Evolutionary conservation across 1,284 basidiomycete species (phyloP).

Genomic region (Porodaedalea pini): DNA sequence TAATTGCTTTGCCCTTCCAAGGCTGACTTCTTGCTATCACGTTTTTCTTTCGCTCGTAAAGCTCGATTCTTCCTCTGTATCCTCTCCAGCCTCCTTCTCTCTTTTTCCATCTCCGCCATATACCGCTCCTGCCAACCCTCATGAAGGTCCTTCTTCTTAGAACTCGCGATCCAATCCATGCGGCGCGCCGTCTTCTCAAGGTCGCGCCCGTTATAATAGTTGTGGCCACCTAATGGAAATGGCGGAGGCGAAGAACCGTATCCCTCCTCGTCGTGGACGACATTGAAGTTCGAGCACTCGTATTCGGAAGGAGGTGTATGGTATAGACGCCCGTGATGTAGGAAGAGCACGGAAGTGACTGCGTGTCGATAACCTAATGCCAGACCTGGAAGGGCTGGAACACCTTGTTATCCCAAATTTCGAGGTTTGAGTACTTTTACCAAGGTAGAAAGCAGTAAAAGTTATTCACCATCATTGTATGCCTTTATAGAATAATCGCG

Average conservation of each 20-base stretch:
- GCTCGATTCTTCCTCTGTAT: background rate
- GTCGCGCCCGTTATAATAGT: constrained; percentile 54
- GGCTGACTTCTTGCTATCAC: no score
- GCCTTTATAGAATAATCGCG: constrained; percentile 48
- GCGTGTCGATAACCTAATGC: constrained; percentile 50
- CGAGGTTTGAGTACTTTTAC: background rate
- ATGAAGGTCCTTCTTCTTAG: background rate
- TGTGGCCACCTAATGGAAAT: constrained; percentile 51
- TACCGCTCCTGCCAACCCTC: constrained; percentile 2
- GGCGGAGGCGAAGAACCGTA: constrained; percentile 1
- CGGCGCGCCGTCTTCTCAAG: constrained; percentile 43
- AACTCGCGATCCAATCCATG: background rate
- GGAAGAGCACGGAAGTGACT: constrained; percentile 42
- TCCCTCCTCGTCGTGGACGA: constrained; percentile 27
- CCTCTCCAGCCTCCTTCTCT: background rate
- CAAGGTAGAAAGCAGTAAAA: background rate
- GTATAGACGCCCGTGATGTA: constrained; percentile 43
- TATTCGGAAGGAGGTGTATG: constrained; percentile 40
- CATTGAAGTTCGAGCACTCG: constrained; percentile 43
- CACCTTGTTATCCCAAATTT: constrained; percentile 34
- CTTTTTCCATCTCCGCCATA: background rate
- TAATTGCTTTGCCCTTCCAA: no score
- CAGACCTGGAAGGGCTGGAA: constrained; percentile 47
- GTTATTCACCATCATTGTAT: constrained; percentile 47
- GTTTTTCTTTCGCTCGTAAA: background rate